Evolutionary conservation across 1,284 basidiomycete species (phyloP).

Genomic region (Takashimella koratensis): DNA sequence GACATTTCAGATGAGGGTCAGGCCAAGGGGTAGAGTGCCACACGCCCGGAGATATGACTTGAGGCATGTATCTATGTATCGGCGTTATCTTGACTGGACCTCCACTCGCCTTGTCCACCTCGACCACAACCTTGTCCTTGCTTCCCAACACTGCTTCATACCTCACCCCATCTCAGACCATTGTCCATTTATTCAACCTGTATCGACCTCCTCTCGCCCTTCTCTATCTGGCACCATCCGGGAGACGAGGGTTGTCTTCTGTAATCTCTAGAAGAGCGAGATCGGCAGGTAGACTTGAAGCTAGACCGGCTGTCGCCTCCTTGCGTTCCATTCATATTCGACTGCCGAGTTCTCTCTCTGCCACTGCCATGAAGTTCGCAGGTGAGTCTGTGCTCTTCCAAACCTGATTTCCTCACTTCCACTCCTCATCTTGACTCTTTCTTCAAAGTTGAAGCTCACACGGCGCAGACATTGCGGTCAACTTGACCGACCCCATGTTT

Average conservation of each 20-base stretch:
- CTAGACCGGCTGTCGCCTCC: too few species aligned
- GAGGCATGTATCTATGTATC: background rate
- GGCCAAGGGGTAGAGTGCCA: background rate
- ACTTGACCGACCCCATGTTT: constrained; percentile 53
- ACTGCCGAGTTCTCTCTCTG: too few species aligned
- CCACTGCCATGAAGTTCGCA: constrained; percentile 23
- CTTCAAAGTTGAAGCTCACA: background rate
- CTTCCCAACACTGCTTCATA: too few species aligned
- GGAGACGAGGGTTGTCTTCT: too few species aligned
- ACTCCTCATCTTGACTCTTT: background rate
- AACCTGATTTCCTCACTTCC: background rate
- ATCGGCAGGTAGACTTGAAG: too few species aligned
- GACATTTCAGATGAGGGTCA: background rate
- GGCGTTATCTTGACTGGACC: constrained; percentile 2
- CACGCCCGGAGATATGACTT: background rate
- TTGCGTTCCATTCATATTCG: too few species aligned
- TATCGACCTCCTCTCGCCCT: too few species aligned
- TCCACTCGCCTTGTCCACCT: constrained; percentile 7
- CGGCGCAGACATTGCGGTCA: constrained; percentile 52
- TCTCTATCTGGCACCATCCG: too few species aligned
- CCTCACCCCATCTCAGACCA: background rate
- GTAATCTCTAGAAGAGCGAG: too few species aligned
- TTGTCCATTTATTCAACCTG: too few species aligned
- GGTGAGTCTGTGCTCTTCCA: constrained; percentile 5
- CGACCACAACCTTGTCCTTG: background rate